Conservation (phyloP, 1,139 yeast genomes). For the Suhomyces coccinellae region DNA sequence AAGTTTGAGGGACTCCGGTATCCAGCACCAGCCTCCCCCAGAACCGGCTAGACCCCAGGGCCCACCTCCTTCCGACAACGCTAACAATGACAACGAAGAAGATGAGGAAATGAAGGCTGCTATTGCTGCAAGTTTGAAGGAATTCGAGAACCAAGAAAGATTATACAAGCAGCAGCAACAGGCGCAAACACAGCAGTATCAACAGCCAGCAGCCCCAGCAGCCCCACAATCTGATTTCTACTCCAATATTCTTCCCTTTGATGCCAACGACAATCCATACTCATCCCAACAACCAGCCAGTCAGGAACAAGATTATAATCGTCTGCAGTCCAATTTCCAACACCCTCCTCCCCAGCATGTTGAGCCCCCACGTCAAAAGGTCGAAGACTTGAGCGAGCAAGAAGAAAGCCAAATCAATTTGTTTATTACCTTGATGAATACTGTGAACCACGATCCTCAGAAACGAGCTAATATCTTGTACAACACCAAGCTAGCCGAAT, state of each 20-base stretch:
- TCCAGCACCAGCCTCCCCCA: constrained; percentile 18
- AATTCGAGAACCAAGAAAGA: constrained; percentile 52
- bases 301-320: too few relatives aligned
- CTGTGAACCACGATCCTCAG: constrained; percentile 51
- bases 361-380: constrained; percentile 9
- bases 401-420: constrained; percentile 71
- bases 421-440: constrained; percentile 65
- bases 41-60: constrained; percentile 11
- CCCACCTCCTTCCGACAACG: constrained; percentile 8
- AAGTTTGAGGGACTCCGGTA: constrained; percentile 61
- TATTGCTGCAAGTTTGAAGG: constrained; percentile 87
- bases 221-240: constrained; percentile 33
- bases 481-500: constrained; percentile 61
- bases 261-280: constrained; percentile 6
- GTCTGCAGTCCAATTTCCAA: too few relatives aligned
- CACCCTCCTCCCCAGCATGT: constrained; percentile 10
- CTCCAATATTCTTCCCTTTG: constrained; percentile 24
- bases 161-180: constrained; percentile 14
- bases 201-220: constrained; percentile 10
- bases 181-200: constrained; percentile 16
- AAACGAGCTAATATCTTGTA: constrained; percentile 53
- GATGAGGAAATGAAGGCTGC: constrained; percentile 94
- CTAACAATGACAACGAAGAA: constrained; percentile 61
- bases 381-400: constrained; percentile 47
- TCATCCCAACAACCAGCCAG: constrained; percentile 1